These are phyloP conservation scores for Xerophyta viscosa DNA, from an alignment of 106 monocot genomes.

Conservation along the genomic window DNA sequence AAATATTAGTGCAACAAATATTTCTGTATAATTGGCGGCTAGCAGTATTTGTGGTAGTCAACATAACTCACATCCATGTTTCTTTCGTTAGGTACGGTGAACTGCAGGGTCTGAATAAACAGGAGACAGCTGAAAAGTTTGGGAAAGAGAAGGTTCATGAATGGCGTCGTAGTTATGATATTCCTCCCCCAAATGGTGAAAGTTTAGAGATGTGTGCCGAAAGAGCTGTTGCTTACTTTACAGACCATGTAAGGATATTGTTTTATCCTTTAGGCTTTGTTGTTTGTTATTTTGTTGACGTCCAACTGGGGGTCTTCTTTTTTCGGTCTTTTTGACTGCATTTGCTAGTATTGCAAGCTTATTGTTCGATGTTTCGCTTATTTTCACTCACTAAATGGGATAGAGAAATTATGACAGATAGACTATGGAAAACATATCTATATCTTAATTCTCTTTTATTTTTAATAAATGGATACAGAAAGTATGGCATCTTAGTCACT, in stretches of 20 bases:
- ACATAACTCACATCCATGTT: too few species aligned
- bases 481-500: too few species aligned
- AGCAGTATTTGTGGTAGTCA: too few species aligned
- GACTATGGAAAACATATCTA: too few species aligned
- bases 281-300: not conserved
- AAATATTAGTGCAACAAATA: too few species aligned
- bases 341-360: too few species aligned
- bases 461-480: too few species aligned
- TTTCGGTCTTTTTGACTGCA: not conserved
- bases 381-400: too few species aligned
- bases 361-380: too few species aligned
- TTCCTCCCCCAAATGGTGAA: slow-evolving; percentile 97
- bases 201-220: slow-evolving; percentile 94
- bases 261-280: not conserved
- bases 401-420: too few species aligned
- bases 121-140: slow-evolving; percentile 89
- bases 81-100: slow-evolving; percentile 75
- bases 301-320: not conserved
- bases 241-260: slow-evolving; percentile 48
- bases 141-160: slow-evolving; percentile 87
- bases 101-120: slow-evolving; percentile 95
- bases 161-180: slow-evolving; percentile 97
- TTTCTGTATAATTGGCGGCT: too few species aligned
- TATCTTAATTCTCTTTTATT: too few species aligned
- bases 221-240: slow-evolving; percentile 96